phyloP scores from a whole-genome alignment of 2,329 filamentous ascomycete species.

The Tolypocladium album region DNA sequence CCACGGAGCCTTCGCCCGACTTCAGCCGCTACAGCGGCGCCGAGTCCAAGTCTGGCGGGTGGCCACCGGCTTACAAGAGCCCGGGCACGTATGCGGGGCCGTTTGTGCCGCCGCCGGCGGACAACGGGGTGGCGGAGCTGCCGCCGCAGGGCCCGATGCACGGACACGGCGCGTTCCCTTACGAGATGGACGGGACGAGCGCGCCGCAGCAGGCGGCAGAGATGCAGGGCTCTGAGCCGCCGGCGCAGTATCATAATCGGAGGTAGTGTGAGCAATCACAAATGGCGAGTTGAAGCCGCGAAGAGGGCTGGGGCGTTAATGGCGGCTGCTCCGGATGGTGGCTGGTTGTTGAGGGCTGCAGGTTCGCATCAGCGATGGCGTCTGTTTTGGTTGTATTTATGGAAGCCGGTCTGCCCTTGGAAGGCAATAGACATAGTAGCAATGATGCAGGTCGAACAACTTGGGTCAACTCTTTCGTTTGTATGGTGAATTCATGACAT shows the following conservation, averaged over 20 bases:
- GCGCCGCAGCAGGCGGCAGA: conserved; percentile 1
- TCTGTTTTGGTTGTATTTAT: neutral
- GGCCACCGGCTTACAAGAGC: conserved; percentile 2
- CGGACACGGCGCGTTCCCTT: no score
- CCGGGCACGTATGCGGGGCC: conserved; percentile 2
- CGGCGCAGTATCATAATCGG: neutral
- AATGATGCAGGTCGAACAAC: neutral
- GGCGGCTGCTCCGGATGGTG: neutral
- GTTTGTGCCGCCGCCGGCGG: conserved; percentile 4
- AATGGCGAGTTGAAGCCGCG: neutral
- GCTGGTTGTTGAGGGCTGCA: neutral
- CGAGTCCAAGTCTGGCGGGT: conserved; percentile 7
- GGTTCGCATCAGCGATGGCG: neutral
- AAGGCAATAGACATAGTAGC: neutral
- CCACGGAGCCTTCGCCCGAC: conserved; percentile 11
- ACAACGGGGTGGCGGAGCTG: conserved; percentile 7
- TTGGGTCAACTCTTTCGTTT: neutral
- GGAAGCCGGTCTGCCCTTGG: neutral
- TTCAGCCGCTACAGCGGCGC: neutral
- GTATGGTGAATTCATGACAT: neutral
- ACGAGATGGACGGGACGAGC: conserved; percentile 8
- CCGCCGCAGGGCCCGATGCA: conserved; percentile 1
- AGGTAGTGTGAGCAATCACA: neutral
- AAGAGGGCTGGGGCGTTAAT: neutral
- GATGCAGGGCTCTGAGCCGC: conserved; percentile 5